Evolutionary conservation across 1,284 basidiomycete genomes (phyloP), one percentile per base, ranked within the genome.

Genomic region (Leccinum subrobustum): DNA sequence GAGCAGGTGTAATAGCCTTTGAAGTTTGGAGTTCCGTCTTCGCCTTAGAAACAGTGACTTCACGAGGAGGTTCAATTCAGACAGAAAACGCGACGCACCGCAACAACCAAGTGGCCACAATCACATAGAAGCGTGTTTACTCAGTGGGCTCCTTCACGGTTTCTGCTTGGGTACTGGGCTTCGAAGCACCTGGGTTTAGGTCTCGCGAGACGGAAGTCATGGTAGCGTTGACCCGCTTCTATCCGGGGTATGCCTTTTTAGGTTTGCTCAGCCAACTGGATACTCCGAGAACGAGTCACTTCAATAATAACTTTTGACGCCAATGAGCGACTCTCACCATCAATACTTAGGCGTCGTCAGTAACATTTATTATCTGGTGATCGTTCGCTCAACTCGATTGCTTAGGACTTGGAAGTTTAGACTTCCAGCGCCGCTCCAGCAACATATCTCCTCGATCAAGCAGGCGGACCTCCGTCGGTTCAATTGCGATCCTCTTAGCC

Each of bases 191-290:
- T 48, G 47, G 47, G 47, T 48, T 48, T 48, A 23, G 47, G 47
- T 48, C 47, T 48, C 14, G 20, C 9, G 6, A 48, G n/a, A 11
- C 33, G 37, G 18, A 20, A 20, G 42, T 44, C 35, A 35, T 9
- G 9, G 9, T 12, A 20, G n/a, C 39, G n/a, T 44, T 44, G 42
- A 44, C 42, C 42, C 42, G 42, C 18, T 48, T 18, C 47, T 48
- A 48, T 48, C 42, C 42, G 42, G 47, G 47, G 47, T 48, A 42
- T 65, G 33, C 64, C 64, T 51, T 64, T 63, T 68, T 56, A 7
- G 66, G 64, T 23, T 23, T 33, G 9, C 60, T 67, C 64, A 60
- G 61, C 44, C 12, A 52, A 18, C 51, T n/a, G 6, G 39, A 61
- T 63, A 35, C 53, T 63, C 64, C 27, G 27, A 37, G 52, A 56